Conservation (phyloP, 129 eudicot species). For the Escallonia rubra region DNA sequence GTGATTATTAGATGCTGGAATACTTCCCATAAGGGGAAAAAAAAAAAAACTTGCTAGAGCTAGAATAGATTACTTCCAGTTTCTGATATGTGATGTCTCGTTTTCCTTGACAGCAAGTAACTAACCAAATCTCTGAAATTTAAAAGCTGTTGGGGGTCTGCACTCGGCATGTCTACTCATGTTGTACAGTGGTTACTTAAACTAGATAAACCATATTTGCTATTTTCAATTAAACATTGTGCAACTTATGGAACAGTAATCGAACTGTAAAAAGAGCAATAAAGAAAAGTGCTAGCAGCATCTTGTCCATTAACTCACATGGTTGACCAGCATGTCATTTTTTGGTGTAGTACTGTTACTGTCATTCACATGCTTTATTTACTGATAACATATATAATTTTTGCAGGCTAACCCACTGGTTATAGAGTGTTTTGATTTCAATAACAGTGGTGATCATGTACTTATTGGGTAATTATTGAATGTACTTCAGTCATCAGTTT, state of each 20-base stretch:
- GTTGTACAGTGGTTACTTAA: too few species aligned
- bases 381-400: background rate
- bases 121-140: background rate
- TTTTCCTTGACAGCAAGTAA: background rate
- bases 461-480: slow-evolving; percentile 69
- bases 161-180: too few species aligned
- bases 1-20: slow-evolving; percentile 19
- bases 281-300: background rate
- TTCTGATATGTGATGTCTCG: background rate
- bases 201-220: too few species aligned
- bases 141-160: background rate
- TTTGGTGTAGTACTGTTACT: slow-evolving; percentile 3
- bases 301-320: background rate
- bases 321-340: background rate
- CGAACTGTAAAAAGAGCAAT: background rate
- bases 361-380: slow-evolving; percentile 1
- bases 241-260: background rate
- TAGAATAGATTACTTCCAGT: background rate
- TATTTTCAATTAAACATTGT: background rate
- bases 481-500: background rate
- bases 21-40: too few species aligned
- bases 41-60: background rate
- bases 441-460: slow-evolving; percentile 67
- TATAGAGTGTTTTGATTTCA: slow-evolving; percentile 95
- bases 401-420: slow-evolving; percentile 78